Percentiles rank a stretch among this genome's conserved stretches.
These are phyloP conservation scores for Strombidium stylifer DNA, from an alignment of 73 alveolate genomes.

Conservation along the genomic window DNA sequence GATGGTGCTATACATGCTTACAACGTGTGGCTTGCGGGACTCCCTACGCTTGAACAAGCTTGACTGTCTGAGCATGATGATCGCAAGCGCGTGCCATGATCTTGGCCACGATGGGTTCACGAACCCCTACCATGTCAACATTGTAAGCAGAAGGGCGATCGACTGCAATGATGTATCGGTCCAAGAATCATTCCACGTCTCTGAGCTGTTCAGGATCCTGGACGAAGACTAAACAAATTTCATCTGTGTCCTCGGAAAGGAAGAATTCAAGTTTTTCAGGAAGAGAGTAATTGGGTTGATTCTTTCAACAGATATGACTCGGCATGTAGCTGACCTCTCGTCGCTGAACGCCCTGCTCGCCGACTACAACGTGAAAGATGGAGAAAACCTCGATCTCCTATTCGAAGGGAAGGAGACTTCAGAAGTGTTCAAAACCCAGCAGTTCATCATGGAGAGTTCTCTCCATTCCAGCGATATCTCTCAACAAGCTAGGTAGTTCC, in stretches of 20 bases:
- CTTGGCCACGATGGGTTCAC: conserved; percentile 85
- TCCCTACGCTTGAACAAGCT: conserved; percentile 25
- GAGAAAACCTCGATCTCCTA: neutral
- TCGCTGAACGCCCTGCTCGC: neutral
- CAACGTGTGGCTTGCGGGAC: conserved; percentile 43
- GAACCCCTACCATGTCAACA: conserved; percentile 64
- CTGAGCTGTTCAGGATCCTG: conserved; percentile 66
- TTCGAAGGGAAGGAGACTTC: neutral
- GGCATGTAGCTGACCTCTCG: conserved; percentile 49
- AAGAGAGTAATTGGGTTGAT: conserved; percentile 78
- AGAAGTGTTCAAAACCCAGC: conserved; percentile 2
- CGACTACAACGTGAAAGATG: neutral
- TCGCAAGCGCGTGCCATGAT: conserved; percentile 77
- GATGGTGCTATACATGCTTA: conserved; percentile 46
- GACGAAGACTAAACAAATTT: conserved; percentile 48
- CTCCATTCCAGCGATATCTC: conserved; percentile 71
- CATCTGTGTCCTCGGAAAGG: conserved; percentile 31
- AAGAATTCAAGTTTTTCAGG: conserved; percentile 60
- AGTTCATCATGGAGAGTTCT: conserved; percentile 34
- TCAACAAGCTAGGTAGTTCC: conserved; percentile 54
- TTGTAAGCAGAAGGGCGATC: conserved; percentile 66
- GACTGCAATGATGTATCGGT: conserved; percentile 84
- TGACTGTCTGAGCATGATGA: conserved; percentile 22
- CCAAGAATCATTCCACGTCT: conserved; percentile 84
- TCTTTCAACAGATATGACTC: conserved; percentile 89